A percentile compares a stretch with the other conserved stretches of the same genome.
Evolutionary conservation across 2,329 filamentous ascomycete species (phyloP).

Genomic region (Cadophora luteo-olivacea): DNA sequence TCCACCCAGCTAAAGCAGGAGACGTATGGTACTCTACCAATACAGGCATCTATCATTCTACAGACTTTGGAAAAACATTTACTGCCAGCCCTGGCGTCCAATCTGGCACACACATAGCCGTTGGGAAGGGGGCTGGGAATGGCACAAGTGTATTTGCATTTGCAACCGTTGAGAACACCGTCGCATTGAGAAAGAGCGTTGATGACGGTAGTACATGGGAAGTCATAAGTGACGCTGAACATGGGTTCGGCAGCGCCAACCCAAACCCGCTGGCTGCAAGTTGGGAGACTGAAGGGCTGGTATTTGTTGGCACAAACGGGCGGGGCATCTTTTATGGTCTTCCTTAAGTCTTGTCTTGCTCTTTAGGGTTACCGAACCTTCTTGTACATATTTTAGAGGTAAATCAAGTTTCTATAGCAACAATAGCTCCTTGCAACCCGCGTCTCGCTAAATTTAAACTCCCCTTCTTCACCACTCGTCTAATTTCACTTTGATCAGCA

Average conservation of each 20-base stretch:
- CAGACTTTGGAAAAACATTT: constrained; percentile 49
- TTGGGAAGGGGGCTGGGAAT: constrained; percentile 19
- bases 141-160: constrained; percentile 24
- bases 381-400: background rate
- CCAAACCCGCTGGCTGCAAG: constrained; percentile 24
- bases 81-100: constrained; percentile 15
- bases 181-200: constrained; percentile 11
- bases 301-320: constrained; percentile 25
- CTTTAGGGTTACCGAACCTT: background rate
- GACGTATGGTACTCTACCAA: constrained; percentile 65
- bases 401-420: background rate
- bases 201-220: constrained; percentile 19
- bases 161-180: background rate
- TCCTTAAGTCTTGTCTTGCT: background rate
- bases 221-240: constrained; percentile 10
- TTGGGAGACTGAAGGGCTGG: constrained; percentile 21
- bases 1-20: constrained; percentile 62
- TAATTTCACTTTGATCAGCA: too few relatives aligned
- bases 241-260: constrained; percentile 21
- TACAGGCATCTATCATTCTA: constrained; percentile 59
- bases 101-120: constrained; percentile 15
- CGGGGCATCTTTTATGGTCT: constrained; percentile 22
- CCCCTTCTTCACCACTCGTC: too few relatives aligned
- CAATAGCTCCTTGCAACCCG: background rate
- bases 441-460: background rate